These are phyloP conservation scores for Coelomomyces lativittatus DNA, from an alignment of 371 early-diverging fungal genomes.

Conservation along the genomic window DNA sequence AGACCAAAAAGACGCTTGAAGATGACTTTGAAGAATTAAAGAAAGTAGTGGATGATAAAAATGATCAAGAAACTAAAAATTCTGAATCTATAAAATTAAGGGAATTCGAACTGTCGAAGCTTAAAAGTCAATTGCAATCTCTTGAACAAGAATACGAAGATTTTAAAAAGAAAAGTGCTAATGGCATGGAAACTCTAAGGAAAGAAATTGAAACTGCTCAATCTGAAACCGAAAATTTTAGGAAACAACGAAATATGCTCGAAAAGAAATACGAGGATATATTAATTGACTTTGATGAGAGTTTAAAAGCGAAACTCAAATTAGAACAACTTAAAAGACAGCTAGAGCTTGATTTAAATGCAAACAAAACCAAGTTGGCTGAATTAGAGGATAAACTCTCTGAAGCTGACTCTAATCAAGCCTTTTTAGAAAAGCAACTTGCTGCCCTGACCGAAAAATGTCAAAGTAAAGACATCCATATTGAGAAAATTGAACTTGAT, in stretches of 20 bases:
- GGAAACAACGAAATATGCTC: conserved; percentile 15
- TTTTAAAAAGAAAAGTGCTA: conserved; percentile 19
- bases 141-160: conserved; percentile 45
- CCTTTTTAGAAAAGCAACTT: conserved; percentile 28
- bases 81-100: conserved; percentile 48
- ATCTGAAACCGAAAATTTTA: conserved; percentile 39
- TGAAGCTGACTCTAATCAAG: conserved; percentile 25
- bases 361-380: conserved; percentile 10
- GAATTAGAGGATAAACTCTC: conserved; percentile 21
- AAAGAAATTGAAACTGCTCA: conserved; percentile 40
- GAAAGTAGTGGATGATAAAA: conserved; percentile 50
- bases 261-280: conserved; percentile 31
- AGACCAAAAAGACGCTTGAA: conserved; percentile 21
- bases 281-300: conserved; percentile 16
- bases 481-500: conserved; percentile 37
- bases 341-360: conserved; percentile 22
- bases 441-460: conserved; percentile 16
- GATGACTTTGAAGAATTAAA: conserved; percentile 30
- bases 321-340: conserved; percentile 36
- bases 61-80: conserved; percentile 50
- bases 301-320: conserved; percentile 12
- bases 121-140: conserved; percentile 37
- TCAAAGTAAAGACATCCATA: conserved; percentile 32
- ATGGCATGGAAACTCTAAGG: conserved; percentile 25
- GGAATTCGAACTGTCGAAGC: conserved; percentile 50